Evolutionary conservation across 768 basidiomycete genomes (phyloP).

Genomic region (Rhizopogon rudus): DNA sequence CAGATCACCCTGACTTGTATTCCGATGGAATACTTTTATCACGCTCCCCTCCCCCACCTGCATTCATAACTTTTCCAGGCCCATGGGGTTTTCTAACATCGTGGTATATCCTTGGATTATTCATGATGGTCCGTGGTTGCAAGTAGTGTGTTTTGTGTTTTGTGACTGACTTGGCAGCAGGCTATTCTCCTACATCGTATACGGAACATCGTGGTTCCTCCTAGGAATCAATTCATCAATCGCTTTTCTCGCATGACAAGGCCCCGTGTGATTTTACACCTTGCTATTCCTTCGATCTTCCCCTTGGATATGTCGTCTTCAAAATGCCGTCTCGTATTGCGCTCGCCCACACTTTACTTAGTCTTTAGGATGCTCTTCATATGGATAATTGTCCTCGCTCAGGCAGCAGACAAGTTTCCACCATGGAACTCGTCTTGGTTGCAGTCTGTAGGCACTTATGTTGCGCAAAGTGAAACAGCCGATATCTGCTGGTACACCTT

Average conservation of each 20-base stretch:
- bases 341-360: slow-evolving; percentile 60
- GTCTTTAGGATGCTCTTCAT: slow-evolving; percentile 51
- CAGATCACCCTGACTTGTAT: slow-evolving; percentile 4
- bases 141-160: background rate
- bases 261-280: slow-evolving; percentile 17
- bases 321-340: slow-evolving; percentile 50
- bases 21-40: background rate
- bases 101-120: slow-evolving; percentile 62
- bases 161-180: slow-evolving; percentile 27
- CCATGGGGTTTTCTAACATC: slow-evolving; percentile 74
- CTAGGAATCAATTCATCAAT: slow-evolving; percentile 29
- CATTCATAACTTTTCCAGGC: slow-evolving; percentile 38
- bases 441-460: slow-evolving; percentile 40
- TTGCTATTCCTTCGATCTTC: slow-evolving; percentile 39
- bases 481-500: slow-evolving; percentile 75
- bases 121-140: slow-evolving; percentile 48
- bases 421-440: slow-evolving; percentile 25
- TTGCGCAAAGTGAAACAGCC: slow-evolving; percentile 44
- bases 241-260: slow-evolving; percentile 19
- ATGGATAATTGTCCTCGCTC: slow-evolving; percentile 56
- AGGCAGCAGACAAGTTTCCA: slow-evolving; percentile 44
- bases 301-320: slow-evolving; percentile 63
- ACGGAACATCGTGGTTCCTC: slow-evolving; percentile 73
- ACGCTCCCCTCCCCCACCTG: slow-evolving; percentile 8
- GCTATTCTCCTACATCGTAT: slow-evolving; percentile 69